Evolutionary conservation across 306 rosid species (phyloP), one percentile per base, ranked within the genome.

Genomic region (Ceratonia siliqua): DNA sequence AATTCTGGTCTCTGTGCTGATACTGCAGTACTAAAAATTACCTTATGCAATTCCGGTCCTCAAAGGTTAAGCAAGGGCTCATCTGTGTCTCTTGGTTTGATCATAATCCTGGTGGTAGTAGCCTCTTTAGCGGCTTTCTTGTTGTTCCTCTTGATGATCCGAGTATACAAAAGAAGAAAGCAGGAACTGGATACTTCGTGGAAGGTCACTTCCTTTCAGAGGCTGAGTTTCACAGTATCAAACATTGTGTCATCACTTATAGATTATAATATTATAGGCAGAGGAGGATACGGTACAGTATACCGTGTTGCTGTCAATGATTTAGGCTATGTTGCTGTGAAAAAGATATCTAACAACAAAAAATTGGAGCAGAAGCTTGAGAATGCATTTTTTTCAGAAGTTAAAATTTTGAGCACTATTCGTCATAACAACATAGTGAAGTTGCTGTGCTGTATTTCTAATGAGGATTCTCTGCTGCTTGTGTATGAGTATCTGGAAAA

Each of bases 351-450:
- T 83, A 85, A 76, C 45, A 77, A 68, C 73, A 73, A 43, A 62
- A 90, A 89, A 77, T 41, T 84, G 22, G 90, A 87, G 30, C 10
- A 82, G 54, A 86, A 79, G 17, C 93, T 94, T 15, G 95, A 87
- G 78, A 82, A 80, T 27, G 88, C 92, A 46, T 94, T 94, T 78
- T 72, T 54, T 1, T 84, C 90, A 0, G 98, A 94, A 85, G 98
- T 90, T 17, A 76, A 82, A 73, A 85, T 88, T 70, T 39, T 94
- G 67, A 85, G 96, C 74, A 80, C 81, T 11, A 90, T 94, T 84
- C 91, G 85, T 8, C 98, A 94, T 41, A 55, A 75, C 42, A 94
- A 94, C 86, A 87, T 94, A 49, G 97, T 94, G 59, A 94, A 90
- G 78, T 77, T 94, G 68, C 57, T 88, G 21, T 87, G 97, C 45